A percentile compares a stretch with the other conserved stretches of the same genome.
These are phyloP conservation scores for Venturiaceae sp. DNA, from an alignment of 2,329 filamentous ascomycete species.

Conservation along the genomic window DNA sequence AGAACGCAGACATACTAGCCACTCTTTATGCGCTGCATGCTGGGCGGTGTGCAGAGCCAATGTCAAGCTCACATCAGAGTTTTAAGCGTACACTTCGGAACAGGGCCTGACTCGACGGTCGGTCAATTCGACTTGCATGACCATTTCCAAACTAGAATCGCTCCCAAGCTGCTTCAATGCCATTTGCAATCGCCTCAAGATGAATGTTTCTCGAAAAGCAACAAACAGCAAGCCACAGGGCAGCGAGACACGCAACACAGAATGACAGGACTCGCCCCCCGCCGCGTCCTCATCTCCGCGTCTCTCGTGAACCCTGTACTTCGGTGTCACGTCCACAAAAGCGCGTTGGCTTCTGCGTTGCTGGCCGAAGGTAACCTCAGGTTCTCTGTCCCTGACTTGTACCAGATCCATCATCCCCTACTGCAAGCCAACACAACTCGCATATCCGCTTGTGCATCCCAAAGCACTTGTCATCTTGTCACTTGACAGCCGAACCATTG, in stretches of 20 bases:
- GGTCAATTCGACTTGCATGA: neutral
- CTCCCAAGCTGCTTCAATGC: neutral
- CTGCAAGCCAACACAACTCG: neutral
- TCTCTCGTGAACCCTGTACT: neutral
- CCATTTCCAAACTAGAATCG: neutral
- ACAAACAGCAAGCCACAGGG: neutral
- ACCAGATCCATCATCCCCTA: neutral
- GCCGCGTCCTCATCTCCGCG: neutral
- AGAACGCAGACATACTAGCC: neutral
- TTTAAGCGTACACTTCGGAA: too few relatives aligned
- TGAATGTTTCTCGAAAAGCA: neutral
- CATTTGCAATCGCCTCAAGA: neutral
- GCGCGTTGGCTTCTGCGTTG: neutral
- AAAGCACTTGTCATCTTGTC: neutral
- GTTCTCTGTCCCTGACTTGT: neutral
- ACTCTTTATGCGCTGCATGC: neutral
- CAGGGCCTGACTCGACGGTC: neutral
- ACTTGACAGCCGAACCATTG: neutral
- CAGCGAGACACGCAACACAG: neutral
- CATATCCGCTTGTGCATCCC: neutral
- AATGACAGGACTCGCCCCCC: neutral
- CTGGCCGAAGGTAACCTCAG: neutral
- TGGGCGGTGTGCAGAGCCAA: neutral
- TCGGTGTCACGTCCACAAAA: too few relatives aligned
- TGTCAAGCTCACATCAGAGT: neutral